Base-by-base conservation (phyloP, 306 rosid species). In the Corylus americana region DNA sequence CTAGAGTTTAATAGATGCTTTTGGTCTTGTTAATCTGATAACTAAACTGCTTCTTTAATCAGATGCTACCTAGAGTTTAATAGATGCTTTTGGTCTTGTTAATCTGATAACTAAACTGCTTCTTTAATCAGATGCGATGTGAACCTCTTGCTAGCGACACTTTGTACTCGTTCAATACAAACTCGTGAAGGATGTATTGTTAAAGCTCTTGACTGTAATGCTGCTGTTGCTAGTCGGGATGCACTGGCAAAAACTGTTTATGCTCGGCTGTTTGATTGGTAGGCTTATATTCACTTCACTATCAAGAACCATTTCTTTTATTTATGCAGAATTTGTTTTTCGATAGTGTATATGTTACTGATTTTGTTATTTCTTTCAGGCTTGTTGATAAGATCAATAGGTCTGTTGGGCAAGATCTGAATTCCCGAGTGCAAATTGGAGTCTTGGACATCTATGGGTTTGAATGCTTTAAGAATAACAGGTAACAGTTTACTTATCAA, bases 381-480 rank as follows among this genome's bases (percentile, higher is more conserved):
- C 97, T 95, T 79, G 99, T 95, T 83, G 97, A 90, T 72, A 95
- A 93, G 85, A 93, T 95, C 79, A 95, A 95, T 80, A 89, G 80
- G 72, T 89, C 98, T 79, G 98, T 93, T 49, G 99, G 98, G 79
- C 99, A 93, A 88, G 99, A 95, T 79, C 74, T 55, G 77, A 91
- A 88, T 87, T 95, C 98, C 75, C 81, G 42, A 80, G 70, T 87
- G 29, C 98, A 93, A 82, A 93, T 95, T 68, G 99, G 99, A 81
- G 94, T 95, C 47, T 71, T 95, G 90, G 99, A 95, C 88, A 95
- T 95, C 81, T 93, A 95, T 71, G 99, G 99, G 74, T 95, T 95
- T 83, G 99, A 95, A 81, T 95, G 99, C 87, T 95, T 95, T 35
- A 95, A 91, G 91, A 92, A 95, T 84, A 95, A 95, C 44, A 95